Evolutionary conservation across 495 filamentous ascomycete species (phyloP).

Genomic region (Tuber brumale): DNA sequence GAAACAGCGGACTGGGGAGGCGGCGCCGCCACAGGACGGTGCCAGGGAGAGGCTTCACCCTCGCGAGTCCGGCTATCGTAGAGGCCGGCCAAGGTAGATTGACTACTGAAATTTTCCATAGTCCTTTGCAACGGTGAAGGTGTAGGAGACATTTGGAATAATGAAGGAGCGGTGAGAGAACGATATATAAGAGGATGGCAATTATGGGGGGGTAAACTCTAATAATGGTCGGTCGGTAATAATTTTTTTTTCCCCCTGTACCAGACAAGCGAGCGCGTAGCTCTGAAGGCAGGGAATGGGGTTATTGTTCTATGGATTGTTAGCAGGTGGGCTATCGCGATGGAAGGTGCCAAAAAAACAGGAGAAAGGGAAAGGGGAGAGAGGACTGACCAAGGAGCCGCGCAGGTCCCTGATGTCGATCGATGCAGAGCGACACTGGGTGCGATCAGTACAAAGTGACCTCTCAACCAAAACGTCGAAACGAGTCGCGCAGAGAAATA

Average conservation of each 20-base stretch:
- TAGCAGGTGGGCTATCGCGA: slow-evolving; percentile 32
- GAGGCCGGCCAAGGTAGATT: not conserved
- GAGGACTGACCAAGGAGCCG: slow-evolving; percentile 28
- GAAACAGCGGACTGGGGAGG: slow-evolving; percentile 1
- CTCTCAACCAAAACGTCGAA: slow-evolving; percentile 24
- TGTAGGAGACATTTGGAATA: not conserved
- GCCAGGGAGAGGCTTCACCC: not conserved
- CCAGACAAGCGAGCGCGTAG: slow-evolving; percentile 32
- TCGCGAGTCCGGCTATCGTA: slow-evolving; percentile 1
- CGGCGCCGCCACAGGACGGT: not conserved
- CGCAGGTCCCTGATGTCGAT: slow-evolving; percentile 36
- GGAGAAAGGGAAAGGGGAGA: slow-evolving; percentile 13
- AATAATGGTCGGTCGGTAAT: not conserved
- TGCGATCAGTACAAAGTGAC: slow-evolving; percentile 23
- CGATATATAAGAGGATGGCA: not conserved
- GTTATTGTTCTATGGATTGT: slow-evolving; percentile 21
- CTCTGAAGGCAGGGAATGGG: slow-evolving; percentile 14
- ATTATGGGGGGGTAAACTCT: slow-evolving; percentile 1
- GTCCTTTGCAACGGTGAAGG: slow-evolving; percentile 1
- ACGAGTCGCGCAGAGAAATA: slow-evolving; percentile 18
- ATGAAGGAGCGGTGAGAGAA: not conserved
- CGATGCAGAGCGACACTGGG: slow-evolving; percentile 29
- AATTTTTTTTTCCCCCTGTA: slow-evolving; percentile 5
- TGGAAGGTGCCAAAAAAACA: slow-evolving; percentile 21
- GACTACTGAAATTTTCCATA: not conserved